Evolutionary conservation across 306 rosid genomes (phyloP), one percentile per base, ranked within the genome.

Genomic region (Trichosanthes cucumerina): DNA sequence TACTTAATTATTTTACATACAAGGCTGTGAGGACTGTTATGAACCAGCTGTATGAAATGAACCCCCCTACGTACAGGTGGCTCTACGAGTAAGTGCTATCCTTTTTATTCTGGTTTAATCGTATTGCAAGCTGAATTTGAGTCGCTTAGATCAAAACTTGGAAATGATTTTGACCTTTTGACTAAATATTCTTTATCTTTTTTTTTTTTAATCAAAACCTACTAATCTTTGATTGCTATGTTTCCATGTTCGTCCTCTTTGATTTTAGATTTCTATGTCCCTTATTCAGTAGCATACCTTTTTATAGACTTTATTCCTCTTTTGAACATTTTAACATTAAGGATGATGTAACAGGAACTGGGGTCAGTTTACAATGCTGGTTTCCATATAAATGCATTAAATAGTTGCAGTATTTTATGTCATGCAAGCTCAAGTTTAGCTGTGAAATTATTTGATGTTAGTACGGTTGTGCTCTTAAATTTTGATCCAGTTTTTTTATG

Each of bases 1-100:
- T 92, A 75, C 87, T 95, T 87, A 95, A 92, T 83, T 95, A 95
- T 80, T 95, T 95, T 89, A 95, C 98, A 10, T 86, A 86, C 83
- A 92, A 92, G 85, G 98, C 98, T 77, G 98, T 91, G 87, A 88
- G 97, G 92, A 95, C 97, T 46, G 98, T 95, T 72, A 86, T 95
- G 84, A 90, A 85, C 84, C 98, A 95, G 81, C 81, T 95, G 38
- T 88, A 95, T 79, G 98, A 95, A 87, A 95, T 95, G 97, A 92
- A 95, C 14, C 98, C 98, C 2, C 91, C 97, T 4, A 85, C 91
- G 57, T 92, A 95, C 82, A 88, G 91, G 57, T 95, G 97, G 96
- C 86, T 95, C 77, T 95, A 95, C 21, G 87, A 95, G 98, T 95
- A 89, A 86, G 98, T 89, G 24, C 46, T 54, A 41, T 79, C 39